Evolutionary conservation across 208 protist species (phyloP).

Genomic region (Endotrypanum monterogeii): DNA sequence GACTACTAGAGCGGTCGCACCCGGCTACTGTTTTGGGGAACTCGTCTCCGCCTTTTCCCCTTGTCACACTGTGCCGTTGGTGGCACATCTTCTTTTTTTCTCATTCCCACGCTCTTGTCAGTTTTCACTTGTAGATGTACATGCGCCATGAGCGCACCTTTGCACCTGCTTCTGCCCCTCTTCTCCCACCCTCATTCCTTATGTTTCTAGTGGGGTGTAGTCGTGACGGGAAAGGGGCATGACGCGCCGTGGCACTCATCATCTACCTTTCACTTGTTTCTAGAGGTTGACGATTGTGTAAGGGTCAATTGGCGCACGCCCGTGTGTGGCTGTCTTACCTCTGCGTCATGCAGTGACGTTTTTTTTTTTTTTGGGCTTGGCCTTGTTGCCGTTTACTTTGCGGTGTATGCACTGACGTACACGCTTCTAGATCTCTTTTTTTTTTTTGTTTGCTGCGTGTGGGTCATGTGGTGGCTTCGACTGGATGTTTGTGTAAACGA

Average conservation of each 20-base stretch:
- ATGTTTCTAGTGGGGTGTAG: not conserved
- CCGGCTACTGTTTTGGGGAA: not conserved
- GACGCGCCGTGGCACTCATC: slow-evolving; percentile 5
- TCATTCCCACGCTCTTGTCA: not conserved
- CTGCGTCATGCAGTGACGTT: slow-evolving; percentile 3
- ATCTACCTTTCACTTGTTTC: slow-evolving; percentile 5
- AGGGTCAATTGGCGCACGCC: slow-evolving; percentile 4
- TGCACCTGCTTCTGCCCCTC: not conserved
- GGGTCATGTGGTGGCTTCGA: not conserved
- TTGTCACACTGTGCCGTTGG: not conserved
- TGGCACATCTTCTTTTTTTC: not conserved
- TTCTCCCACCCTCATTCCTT: not conserved
- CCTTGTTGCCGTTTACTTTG: slow-evolving; percentile 13
- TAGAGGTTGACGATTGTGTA: not conserved
- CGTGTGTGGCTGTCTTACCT: not conserved
- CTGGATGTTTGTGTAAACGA: not conserved
- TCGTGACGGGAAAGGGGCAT: not conserved
- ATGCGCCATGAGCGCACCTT: not conserved
- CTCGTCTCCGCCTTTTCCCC: not conserved
- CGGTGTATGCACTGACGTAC: not conserved
- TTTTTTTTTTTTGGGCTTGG: slow-evolving; percentile 6
- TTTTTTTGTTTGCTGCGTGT: not conserved
- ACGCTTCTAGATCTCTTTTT: slow-evolving; percentile 1
- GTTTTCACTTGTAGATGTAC: slow-evolving; percentile 2
- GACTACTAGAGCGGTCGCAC: slow-evolving; percentile 68